Evolutionary conservation across 169 alveolate genomes (phyloP), one percentile per base, ranked within the genome.

Genomic region (Plasmodium knowlesi): DNA sequence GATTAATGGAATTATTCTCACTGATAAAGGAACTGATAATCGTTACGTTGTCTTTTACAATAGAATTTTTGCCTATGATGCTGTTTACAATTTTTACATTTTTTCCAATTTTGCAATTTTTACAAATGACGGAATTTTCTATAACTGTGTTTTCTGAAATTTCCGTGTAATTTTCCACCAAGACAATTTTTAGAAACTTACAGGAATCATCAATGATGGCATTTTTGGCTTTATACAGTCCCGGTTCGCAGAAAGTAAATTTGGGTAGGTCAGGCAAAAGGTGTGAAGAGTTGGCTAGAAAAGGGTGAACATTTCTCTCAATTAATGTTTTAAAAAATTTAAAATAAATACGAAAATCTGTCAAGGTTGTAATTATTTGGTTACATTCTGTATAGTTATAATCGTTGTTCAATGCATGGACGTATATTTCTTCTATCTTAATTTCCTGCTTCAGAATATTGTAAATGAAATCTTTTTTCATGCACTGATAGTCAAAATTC

Each of bases 41-140:
- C 30, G 37, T 50, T 39, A 79, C 94, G 83, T 89, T 89, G 32
- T 67, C 61, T 43, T 89, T 89, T 28, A 89, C 32, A 9, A 78
- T 37, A 61, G 83, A 57, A 34, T 89, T 89, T 79, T 78, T 89
- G 1, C 90, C 94, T 6, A 89, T 89, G 32, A 89, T 70, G 22
- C 90, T 89, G 71, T 89, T 89, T 2, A 61, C 19, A 78, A 89
- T 89, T 78, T 54, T 89, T 37, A 79, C 86, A 79, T 89, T 89
- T 89, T 89, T 89, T 79, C 89, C 90, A n/a, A 89, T 78, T 78
- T 89, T 89, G 82, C 90, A 89, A 89, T 89, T 89, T 79, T 89
- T 89, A 50, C 94, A 79, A 34, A 89, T 89, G n/a, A 67, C 46
- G 32, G 94, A 89, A 79, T 79, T 89, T 89, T 89, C 94, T 61